These are phyloP conservation scores for Aureobasidium subglaciale DNA, from an alignment of 2,329 filamentous ascomycete genomes.

Conservation along the genomic window DNA sequence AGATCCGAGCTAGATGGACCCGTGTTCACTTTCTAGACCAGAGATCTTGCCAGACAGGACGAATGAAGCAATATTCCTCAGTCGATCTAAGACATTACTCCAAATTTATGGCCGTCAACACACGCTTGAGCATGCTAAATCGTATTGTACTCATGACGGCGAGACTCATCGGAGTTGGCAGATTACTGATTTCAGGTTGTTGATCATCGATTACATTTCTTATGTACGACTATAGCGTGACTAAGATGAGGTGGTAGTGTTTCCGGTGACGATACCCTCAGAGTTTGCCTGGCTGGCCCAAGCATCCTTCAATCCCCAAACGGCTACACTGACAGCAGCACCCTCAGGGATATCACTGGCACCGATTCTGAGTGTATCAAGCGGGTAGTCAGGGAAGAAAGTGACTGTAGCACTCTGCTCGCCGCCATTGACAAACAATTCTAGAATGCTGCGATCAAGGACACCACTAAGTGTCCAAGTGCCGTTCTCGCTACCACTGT, in stretches of 20 bases:
- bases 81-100: too few relatives aligned
- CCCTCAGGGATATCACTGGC: constrained; percentile 31
- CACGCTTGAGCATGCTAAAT: too few relatives aligned
- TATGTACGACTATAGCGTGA: too few relatives aligned
- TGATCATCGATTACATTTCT: too few relatives aligned
- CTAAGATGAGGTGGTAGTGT: background rate
- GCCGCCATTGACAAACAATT: constrained; percentile 49
- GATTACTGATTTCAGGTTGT: too few relatives aligned
- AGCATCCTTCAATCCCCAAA: constrained; percentile 33
- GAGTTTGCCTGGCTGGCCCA: constrained; percentile 29
- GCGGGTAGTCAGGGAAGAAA: constrained; percentile 43
- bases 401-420: constrained; percentile 43
- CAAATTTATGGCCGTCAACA: too few relatives aligned
- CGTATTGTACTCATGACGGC: too few relatives aligned
- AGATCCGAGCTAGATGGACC: too few relatives aligned
- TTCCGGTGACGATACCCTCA: constrained; percentile 25
- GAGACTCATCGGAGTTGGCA: too few relatives aligned
- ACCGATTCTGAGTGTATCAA: constrained; percentile 33
- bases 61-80: too few relatives aligned
- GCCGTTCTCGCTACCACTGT: constrained; percentile 22
- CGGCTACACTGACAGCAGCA: constrained; percentile 32
- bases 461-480: constrained; percentile 41
- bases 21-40: too few relatives aligned
- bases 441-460: constrained; percentile 49
- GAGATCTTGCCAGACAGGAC: too few relatives aligned